Evolutionary conservation across 73 alveolate genomes (phyloP).

Genomic region (Durusdinium trenchii): DNA sequence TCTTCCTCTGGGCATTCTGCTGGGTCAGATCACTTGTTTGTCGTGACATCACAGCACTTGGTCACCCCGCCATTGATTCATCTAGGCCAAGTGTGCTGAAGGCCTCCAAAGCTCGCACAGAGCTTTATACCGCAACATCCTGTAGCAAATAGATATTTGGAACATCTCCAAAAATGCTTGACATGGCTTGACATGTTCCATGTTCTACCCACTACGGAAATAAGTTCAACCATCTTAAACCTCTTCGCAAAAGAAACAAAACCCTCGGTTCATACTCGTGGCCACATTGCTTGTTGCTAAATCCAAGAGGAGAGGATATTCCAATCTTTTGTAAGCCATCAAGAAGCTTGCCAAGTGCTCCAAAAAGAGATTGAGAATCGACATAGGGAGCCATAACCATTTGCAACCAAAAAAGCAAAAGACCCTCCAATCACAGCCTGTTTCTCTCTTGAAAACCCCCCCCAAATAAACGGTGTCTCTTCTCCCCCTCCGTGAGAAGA

Average conservation of each 20-base stretch:
- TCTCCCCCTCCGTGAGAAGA: background rate
- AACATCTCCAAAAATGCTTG: too few species aligned
- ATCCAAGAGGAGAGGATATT: too few species aligned
- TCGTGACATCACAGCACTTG: background rate
- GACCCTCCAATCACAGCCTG: background rate
- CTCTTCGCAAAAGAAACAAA: too few species aligned
- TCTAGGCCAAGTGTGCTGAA: conserved; percentile 24
- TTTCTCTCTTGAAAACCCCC: background rate
- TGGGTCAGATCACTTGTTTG: background rate
- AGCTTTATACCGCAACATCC: too few species aligned
- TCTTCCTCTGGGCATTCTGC: background rate
- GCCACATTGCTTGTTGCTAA: too few species aligned
- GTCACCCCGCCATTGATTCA: conserved; percentile 17
- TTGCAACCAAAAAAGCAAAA: background rate
- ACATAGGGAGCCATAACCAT: background rate
- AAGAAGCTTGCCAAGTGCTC: too few species aligned
- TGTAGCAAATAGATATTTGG: too few species aligned
- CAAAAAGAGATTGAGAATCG: background rate
- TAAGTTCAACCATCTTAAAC: background rate
- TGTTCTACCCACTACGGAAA: too few species aligned
- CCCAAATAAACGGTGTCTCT: background rate
- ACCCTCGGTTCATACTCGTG: too few species aligned
- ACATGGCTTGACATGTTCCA: too few species aligned
- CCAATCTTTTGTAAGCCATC: too few species aligned
- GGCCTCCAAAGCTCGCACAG: background rate